phyloP scores from a whole-genome alignment of 352 stramenopile genomes.

The Pseudoperonospora humuli region DNA sequence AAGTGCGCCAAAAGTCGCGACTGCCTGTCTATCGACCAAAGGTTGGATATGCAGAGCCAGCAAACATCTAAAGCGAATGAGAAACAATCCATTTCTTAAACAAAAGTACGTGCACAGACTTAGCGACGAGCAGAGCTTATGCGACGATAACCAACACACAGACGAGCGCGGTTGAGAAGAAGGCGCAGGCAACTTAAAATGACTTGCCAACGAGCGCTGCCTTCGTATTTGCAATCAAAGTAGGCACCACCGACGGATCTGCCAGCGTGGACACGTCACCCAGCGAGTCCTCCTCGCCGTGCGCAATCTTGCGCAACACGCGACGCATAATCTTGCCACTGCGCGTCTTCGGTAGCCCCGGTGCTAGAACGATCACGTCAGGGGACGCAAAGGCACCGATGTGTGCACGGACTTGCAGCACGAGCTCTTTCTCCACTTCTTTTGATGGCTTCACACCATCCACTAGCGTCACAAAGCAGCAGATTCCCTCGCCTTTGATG shows the following conservation, averaged over 20 bases:
- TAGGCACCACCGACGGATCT: slow-evolving; percentile 92
- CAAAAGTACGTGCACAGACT: not conserved
- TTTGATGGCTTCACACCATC: slow-evolving; percentile 57
- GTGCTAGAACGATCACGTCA: slow-evolving; percentile 91
- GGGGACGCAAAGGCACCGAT: slow-evolving; percentile 96
- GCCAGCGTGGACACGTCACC: slow-evolving; percentile 96
- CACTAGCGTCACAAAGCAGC: slow-evolving; percentile 92
- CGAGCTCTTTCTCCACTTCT: slow-evolving; percentile 56
- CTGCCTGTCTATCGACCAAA: too few relatives aligned
- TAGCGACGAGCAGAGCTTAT: not conserved
- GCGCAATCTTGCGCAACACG: slow-evolving; percentile 97
- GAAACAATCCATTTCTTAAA: not conserved
- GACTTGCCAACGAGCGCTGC: slow-evolving; percentile 52
- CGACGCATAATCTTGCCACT: slow-evolving; percentile 98
- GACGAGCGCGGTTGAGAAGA: not conserved
- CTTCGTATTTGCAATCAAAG: slow-evolving; percentile 81
- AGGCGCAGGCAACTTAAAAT: slow-evolving; percentile 24
- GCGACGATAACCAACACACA: not conserved
- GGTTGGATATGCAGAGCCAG: too few relatives aligned
- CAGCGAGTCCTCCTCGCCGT: slow-evolving; percentile 90
- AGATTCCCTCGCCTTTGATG: slow-evolving; percentile 96
- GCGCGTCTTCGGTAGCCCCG: slow-evolving; percentile 93
- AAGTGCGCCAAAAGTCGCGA: too few relatives aligned
- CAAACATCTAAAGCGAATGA: too few relatives aligned
- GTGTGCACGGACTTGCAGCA: slow-evolving; percentile 81